A percentile compares a stretch with the other conserved stretches of the same genome.
phyloP scores from a whole-genome alignment of 495 filamentous ascomycete genomes.

The Penicillium paradoxum region DNA sequence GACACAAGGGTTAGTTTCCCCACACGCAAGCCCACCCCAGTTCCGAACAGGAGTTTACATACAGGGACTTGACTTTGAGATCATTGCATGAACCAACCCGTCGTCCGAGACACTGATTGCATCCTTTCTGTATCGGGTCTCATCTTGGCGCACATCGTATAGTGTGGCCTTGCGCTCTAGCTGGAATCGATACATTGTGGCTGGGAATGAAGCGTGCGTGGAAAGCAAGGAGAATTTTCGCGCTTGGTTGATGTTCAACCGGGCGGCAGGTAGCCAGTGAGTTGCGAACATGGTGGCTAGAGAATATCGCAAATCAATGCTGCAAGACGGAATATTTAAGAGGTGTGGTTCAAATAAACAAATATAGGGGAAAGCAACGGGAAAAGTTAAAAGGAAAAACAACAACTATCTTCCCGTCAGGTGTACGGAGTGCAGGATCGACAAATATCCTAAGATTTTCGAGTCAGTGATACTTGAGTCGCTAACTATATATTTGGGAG shows the following conservation, averaged over 20 bases:
- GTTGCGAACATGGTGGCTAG: background rate
- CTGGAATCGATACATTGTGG: conserved; percentile 6
- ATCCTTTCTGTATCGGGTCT: conserved; percentile 6
- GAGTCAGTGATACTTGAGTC: too few relatives aligned
- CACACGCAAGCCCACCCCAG: too few relatives aligned
- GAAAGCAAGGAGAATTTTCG: conserved; percentile 4
- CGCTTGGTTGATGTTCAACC: background rate
- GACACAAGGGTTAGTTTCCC: background rate
- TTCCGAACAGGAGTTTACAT: background rate
- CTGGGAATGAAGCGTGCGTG: conserved; percentile 1
- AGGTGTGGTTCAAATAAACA: background rate
- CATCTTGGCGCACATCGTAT: conserved; percentile 1
- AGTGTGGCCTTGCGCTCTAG: conserved; percentile 3
- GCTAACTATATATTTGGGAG: too few relatives aligned
- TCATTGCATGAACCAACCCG: conserved; percentile 1
- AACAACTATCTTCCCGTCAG: background rate
- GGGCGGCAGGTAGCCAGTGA: conserved; percentile 1
- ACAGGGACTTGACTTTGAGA: conserved; percentile 6
- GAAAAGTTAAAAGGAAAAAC: background rate
- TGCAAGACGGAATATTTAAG: background rate
- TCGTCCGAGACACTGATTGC: conserved; percentile 1
- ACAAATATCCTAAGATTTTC: too few relatives aligned
- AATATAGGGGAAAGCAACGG: background rate
- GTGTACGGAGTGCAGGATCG: too few relatives aligned
- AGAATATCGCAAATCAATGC: background rate